Conservation (phyloP, 176 grass and related monocot species). For the Musa itinerans region DNA sequence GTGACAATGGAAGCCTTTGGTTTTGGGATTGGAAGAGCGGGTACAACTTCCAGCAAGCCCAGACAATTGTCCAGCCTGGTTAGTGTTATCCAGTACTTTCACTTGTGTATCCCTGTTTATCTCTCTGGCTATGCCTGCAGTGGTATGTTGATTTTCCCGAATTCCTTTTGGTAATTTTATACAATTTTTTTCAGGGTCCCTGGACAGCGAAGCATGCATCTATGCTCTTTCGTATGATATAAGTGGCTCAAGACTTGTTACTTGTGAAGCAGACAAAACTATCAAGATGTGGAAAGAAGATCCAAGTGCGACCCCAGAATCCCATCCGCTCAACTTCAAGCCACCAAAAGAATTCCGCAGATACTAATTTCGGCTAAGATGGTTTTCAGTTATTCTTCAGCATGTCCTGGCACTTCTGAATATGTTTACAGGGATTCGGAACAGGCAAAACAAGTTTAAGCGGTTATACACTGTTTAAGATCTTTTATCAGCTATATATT, state of each 20-base stretch:
- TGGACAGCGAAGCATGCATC: constrained; percentile 95
- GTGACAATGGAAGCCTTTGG: constrained; percentile 98
- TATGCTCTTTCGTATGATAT: constrained; percentile 87
- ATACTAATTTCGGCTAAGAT: constrained; percentile 29
- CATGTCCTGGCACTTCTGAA: too few relatives aligned
- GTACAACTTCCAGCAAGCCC: constrained; percentile 89
- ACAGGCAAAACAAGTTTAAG: too few relatives aligned
- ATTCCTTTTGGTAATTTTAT: background rate
- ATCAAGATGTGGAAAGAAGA: constrained; percentile 99
- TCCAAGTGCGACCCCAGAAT: constrained; percentile 61
- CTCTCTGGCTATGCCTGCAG: too few relatives aligned
- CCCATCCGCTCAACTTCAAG: constrained; percentile 91
- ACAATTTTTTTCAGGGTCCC: constrained; percentile 45
- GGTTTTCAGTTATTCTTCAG: too few relatives aligned
- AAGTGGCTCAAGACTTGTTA: constrained; percentile 77
- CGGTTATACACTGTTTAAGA: too few relatives aligned
- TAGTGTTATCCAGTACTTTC: constrained; percentile 1
- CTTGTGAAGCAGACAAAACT: constrained; percentile 85
- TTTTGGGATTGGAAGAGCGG: constrained; percentile 99
- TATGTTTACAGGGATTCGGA: too few relatives aligned
- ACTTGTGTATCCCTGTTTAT: background rate
- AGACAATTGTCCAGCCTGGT: constrained; percentile 98
- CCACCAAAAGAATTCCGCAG: constrained; percentile 80
- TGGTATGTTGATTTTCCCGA: too few relatives aligned
- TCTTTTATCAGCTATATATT: too few relatives aligned